Conservation (phyloP, 139 green algal species). For the Tetraselmis chui region DNA sequence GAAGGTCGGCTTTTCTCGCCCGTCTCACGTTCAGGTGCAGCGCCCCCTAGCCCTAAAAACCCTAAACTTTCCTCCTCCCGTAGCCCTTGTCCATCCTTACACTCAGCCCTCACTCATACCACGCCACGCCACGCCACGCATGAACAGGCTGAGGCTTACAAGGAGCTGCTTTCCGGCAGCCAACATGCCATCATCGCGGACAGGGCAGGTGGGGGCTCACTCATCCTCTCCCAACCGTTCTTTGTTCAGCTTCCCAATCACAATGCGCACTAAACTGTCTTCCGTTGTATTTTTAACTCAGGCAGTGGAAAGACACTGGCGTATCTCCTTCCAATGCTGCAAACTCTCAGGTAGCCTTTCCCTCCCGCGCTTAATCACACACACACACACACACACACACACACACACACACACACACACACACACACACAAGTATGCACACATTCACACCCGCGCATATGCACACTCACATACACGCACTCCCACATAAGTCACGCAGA, state of each 20-base stretch:
- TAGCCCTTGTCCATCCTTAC: background rate
- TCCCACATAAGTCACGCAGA: too few species aligned
- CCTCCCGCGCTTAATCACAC: too few species aligned
- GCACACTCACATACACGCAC: too few species aligned
- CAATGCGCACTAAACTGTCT: too few species aligned
- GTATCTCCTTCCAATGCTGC: conserved; percentile 76
- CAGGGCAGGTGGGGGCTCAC: background rate
- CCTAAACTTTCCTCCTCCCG: too few species aligned
- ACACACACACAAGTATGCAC: too few species aligned
- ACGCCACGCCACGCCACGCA: background rate
- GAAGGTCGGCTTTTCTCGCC: background rate
- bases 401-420: too few species aligned
- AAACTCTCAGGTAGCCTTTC: conserved; percentile 21
- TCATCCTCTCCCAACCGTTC: background rate
- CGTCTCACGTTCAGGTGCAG: background rate
- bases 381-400: too few species aligned
- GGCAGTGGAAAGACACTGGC: conserved; percentile 88
- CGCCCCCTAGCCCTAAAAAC: background rate
- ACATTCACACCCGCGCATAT: too few species aligned
- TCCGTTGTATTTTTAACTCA: too few species aligned
- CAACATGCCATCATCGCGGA: background rate
- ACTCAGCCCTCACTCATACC: background rate
- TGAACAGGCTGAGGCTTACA: background rate
- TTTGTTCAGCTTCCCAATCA: too few species aligned
- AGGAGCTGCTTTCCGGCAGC: background rate